phyloP scores from a whole-genome alignment of 140 eudicot species.

The Cichorium intybus region DNA sequence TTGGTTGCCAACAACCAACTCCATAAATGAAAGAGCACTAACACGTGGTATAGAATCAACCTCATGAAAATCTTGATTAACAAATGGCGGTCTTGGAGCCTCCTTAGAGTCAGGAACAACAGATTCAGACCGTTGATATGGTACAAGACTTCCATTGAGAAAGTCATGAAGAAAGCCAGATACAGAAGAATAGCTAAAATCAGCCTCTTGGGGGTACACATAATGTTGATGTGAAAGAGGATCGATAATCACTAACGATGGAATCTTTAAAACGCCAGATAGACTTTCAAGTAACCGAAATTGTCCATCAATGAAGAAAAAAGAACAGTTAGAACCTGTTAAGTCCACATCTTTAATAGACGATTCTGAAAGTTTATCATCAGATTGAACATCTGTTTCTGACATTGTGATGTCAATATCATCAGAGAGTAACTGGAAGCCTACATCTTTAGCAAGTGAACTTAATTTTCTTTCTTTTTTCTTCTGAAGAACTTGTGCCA shows the following conservation, averaged over 20 bases:
- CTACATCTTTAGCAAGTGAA: constrained; percentile 82
- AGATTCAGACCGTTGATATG: constrained; percentile 62
- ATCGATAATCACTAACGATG: constrained; percentile 62
- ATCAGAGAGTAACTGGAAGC: constrained; percentile 86
- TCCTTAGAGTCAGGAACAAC: constrained; percentile 39
- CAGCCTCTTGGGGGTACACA: constrained; percentile 48
- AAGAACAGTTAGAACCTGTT: constrained; percentile 42
- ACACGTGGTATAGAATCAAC: constrained; percentile 66
- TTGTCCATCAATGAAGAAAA: constrained; percentile 72
- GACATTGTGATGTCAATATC: constrained; percentile 58
- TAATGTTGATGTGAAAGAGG: constrained; percentile 69
- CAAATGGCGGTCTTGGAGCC: constrained; percentile 71
- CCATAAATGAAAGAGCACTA: constrained; percentile 52
- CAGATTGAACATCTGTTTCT: constrained; percentile 37
- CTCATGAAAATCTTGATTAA: constrained; percentile 83
- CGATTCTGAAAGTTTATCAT: constrained; percentile 23
- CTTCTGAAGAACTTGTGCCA: constrained; percentile 60
- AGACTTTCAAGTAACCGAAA: constrained; percentile 59
- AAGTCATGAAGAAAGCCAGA: constrained; percentile 51
- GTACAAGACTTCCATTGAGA: constrained; percentile 61
- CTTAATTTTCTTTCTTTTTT: constrained; percentile 64
- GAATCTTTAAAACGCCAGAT: constrained; percentile 49
- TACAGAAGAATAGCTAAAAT: constrained; percentile 44
- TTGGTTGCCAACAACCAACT: constrained; percentile 62
- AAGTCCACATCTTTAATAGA: constrained; percentile 31